These are phyloP conservation scores for Blechomonas ayalai DNA, from an alignment of 208 protist species.

Conservation along the genomic window DNA sequence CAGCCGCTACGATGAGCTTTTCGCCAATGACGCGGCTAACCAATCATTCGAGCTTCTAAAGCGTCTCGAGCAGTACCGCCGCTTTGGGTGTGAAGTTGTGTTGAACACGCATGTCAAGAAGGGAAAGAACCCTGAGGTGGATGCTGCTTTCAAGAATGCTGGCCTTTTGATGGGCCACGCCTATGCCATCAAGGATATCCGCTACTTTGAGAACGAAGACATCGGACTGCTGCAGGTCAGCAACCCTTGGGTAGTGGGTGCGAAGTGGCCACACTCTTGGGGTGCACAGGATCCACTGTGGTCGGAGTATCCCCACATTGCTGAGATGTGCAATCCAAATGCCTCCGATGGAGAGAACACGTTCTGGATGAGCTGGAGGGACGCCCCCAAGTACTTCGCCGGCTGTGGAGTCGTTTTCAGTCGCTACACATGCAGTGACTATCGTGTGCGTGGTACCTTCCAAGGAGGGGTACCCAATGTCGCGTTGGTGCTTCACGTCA, in stretches of 20 bases:
- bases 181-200: constrained; percentile 33
- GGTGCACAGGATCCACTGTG: constrained; percentile 25
- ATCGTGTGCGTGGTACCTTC: constrained; percentile 55
- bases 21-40: constrained; percentile 11
- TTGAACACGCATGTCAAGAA: constrained; percentile 37
- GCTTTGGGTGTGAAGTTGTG: constrained; percentile 31
- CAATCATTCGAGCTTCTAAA: constrained; percentile 29
- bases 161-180: constrained; percentile 43
- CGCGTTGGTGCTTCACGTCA: constrained; percentile 39
- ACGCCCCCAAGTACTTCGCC: constrained; percentile 57
- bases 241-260: constrained; percentile 45
- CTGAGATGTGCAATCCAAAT: constrained; percentile 20
- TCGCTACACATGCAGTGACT: constrained; percentile 16
- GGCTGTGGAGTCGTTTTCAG: constrained; percentile 42
- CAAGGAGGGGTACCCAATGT: constrained; percentile 21
- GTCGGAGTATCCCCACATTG: constrained; percentile 30
- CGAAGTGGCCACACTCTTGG: constrained; percentile 54
- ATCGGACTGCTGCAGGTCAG: constrained; percentile 36
- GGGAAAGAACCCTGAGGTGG: constrained; percentile 8
- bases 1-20: constrained; percentile 32
- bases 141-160: constrained; percentile 20
- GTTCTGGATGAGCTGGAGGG: constrained; percentile 55
- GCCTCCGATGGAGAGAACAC: constrained; percentile 11
- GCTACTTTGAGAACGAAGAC: constrained; percentile 5
- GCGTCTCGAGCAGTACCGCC: constrained; percentile 23